Conservation (phyloP, 768 basidiomycete species). For the Mrakia blollopis region DNA sequence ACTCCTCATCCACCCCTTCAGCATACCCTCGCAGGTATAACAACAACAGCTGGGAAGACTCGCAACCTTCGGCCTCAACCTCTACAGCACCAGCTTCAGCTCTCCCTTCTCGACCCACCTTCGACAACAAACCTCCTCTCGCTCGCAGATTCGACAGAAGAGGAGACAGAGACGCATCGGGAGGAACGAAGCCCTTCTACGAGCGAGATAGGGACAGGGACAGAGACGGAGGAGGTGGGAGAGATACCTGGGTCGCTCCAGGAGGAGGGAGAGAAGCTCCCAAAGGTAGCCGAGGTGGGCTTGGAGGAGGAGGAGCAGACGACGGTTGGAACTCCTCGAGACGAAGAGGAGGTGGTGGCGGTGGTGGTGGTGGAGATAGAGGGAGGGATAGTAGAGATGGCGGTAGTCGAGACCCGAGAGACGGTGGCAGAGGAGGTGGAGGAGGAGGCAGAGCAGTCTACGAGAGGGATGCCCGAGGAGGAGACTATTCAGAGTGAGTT, state of each 20-base stretch:
- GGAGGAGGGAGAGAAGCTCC: neutral
- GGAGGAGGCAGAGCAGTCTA: neutral
- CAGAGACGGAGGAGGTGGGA: neutral
- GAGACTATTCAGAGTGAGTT: slow-evolving; percentile 13
- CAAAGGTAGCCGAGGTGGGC: neutral
- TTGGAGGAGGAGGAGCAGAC: neutral
- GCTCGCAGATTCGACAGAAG: slow-evolving; percentile 1
- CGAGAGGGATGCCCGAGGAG: neutral
- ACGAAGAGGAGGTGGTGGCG: slow-evolving; percentile 1
- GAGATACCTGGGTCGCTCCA: slow-evolving; percentile 8
- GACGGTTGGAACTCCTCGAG: neutral
- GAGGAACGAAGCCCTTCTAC: slow-evolving; percentile 2
- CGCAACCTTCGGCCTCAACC: neutral
- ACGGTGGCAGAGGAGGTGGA: neutral
- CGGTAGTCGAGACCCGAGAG: too few species aligned
- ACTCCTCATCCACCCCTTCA: neutral
- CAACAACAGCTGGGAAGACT: neutral
- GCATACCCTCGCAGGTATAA: neutral
- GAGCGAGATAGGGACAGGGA: slow-evolving; percentile 10
- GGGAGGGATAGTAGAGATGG: neutral
- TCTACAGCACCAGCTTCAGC: neutral
- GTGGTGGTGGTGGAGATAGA: neutral
- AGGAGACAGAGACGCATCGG: slow-evolving; percentile 8
- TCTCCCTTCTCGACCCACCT: neutral
- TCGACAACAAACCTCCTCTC: neutral